Base-by-base conservation (phyloP, 2,329 filamentous ascomycete species). In the Penicillium verrucosum region DNA sequence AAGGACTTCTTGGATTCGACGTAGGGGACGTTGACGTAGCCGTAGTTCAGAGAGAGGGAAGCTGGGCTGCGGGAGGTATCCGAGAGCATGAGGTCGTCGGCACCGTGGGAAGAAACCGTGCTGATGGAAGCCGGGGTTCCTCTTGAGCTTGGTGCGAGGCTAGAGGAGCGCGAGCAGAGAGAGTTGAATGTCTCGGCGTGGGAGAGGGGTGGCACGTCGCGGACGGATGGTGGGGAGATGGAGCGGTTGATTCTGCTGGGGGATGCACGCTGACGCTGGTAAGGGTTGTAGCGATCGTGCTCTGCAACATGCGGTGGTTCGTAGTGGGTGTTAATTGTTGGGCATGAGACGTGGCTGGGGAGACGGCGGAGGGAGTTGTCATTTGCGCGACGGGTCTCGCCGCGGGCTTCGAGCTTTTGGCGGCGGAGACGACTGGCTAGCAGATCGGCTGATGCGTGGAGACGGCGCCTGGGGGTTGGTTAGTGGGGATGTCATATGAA, bases 41-140 rank as follows among this genome's bases (percentile, higher is more conserved):
- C 69, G 48, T 70, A 70, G 45, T 62, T 69, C 63, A 70, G 62
- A 7, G 64, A 66, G 42, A 57, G 57, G 5, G 68, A 65, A 1
- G 54, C 36, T 6, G 74, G 74, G 51, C 75, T 77, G 54, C 55
- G 59, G 51, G 58, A 64, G 11, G 56, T 51, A 29, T 77, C 75
- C 12, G 67, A 66, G 16, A 77, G 66, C 40, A 73, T 61, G 7
- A 77, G 59, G 8, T 73, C 71, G 18, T 74, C 71, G 30, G 65
- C 64, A 8, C 66, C 66, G n/a, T 64, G 64, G 23, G 72, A 73
- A 0, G 72, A 75, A 59, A 69, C 70, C 3, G 73, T 73, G 62
- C 72, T 75, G 44, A 77, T 67, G 53, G 72, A 78, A 37, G 73
- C 72, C 0, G 77, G 77, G 1, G 77, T 79, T 37, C 75, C 76